phyloP scores from a whole-genome alignment of 345 rosid genomes.

The Laguncularia racemosa region DNA sequence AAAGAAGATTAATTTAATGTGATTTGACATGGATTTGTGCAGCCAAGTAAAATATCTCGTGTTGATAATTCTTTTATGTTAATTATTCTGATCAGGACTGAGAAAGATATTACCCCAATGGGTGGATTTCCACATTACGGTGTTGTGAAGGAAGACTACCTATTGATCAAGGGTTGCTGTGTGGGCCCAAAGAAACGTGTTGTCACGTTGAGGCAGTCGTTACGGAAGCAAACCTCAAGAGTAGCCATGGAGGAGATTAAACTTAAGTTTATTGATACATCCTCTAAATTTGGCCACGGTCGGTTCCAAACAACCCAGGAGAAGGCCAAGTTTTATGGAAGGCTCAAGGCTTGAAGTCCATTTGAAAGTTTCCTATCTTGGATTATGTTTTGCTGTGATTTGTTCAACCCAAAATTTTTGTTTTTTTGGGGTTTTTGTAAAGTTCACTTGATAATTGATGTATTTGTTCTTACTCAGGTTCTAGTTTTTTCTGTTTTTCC shows the following conservation, averaged over 20 bases:
- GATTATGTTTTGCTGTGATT: too few species aligned
- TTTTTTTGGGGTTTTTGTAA: neutral
- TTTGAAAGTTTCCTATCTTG: neutral
- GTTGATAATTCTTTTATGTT: too few species aligned
- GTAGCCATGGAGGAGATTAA: slow-evolving; percentile 65
- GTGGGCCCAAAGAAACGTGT: slow-evolving; percentile 93
- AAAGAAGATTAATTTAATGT: too few species aligned
- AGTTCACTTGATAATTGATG: too few species aligned
- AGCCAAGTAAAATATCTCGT: too few species aligned
- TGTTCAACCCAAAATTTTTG: neutral
- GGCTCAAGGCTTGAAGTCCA: slow-evolving; percentile 39
- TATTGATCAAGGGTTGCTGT: slow-evolving; percentile 84
- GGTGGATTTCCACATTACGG: slow-evolving; percentile 96
- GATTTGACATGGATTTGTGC: too few species aligned
- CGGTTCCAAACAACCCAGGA: slow-evolving; percentile 76
- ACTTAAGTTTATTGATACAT: slow-evolving; percentile 66
- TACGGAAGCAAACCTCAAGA: slow-evolving; percentile 68
- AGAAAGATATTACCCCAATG: slow-evolving; percentile 84
- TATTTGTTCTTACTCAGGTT: too few species aligned
- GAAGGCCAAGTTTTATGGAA: slow-evolving; percentile 65
- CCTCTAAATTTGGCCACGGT: slow-evolving; percentile 70
- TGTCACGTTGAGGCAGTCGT: slow-evolving; percentile 71
- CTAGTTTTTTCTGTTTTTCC: too few species aligned
- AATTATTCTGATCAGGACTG: slow-evolving; percentile 29
- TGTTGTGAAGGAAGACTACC: slow-evolving; percentile 68